A percentile compares a stretch with the other conserved stretches of the same genome.
These are phyloP conservation scores for Candolleomyces eurysporus DNA, from an alignment of 768 basidiomycete genomes.

Conservation along the genomic window DNA sequence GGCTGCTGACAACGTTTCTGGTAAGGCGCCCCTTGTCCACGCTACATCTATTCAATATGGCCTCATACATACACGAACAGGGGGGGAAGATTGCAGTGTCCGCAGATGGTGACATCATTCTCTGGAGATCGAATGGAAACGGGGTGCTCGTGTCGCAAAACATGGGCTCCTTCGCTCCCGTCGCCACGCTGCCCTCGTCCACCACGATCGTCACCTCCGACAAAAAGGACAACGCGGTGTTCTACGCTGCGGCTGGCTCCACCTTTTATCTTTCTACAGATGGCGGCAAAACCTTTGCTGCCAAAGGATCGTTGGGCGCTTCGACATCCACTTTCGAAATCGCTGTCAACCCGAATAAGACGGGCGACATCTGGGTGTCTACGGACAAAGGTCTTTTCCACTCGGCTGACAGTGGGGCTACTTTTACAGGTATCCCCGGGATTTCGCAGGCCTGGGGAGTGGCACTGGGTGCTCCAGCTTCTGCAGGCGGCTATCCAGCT, in stretches of 20 bases:
- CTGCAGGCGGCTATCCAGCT: slow-evolving; percentile 49
- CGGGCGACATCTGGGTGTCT: slow-evolving; percentile 66
- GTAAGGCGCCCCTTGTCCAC: slow-evolving; percentile 9
- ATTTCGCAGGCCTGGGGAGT: slow-evolving; percentile 55
- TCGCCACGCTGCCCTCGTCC: slow-evolving; percentile 48
- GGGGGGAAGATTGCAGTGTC: slow-evolving; percentile 47
- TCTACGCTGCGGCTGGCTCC: slow-evolving; percentile 57
- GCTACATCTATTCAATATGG: too few species aligned
- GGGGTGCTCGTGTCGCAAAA: slow-evolving; percentile 55
- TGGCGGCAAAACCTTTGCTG: slow-evolving; percentile 50
- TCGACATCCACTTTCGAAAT: slow-evolving; percentile 52
- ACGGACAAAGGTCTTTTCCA: slow-evolving; percentile 58
- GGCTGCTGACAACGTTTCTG: slow-evolving; percentile 46
- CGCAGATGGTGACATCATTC: slow-evolving; percentile 54
- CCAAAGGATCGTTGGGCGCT: slow-evolving; percentile 40
- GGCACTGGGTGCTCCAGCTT: slow-evolving; percentile 52
- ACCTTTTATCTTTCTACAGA: slow-evolving; percentile 62
- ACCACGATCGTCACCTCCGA: slow-evolving; percentile 58
- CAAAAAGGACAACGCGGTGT: slow-evolving; percentile 53
- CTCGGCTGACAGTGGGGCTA: slow-evolving; percentile 48
- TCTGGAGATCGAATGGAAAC: slow-evolving; percentile 51
- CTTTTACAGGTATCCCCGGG: slow-evolving; percentile 47
- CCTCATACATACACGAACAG: slow-evolving; percentile 3
- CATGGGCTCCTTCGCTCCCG: slow-evolving; percentile 45
- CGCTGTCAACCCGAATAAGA: slow-evolving; percentile 49